A percentile compares a stretch with the other conserved stretches of the same genome.
Evolutionary conservation across 495 filamentous ascomycete genomes (phyloP).

Genomic region (Arthonia radiata): DNA sequence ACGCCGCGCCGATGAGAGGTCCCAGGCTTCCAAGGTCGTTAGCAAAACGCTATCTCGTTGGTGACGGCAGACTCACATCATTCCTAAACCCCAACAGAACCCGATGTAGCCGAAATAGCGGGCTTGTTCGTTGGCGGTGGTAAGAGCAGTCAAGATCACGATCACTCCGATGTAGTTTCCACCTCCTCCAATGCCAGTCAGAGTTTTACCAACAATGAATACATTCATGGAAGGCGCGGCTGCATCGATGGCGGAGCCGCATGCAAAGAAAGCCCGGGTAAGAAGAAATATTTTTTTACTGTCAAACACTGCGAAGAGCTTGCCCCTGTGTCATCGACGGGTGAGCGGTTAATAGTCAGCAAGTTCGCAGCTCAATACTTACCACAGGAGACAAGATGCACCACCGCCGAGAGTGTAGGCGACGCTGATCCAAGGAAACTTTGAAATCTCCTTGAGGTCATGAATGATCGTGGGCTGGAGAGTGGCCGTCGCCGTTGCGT

Average conservation of each 20-base stretch:
- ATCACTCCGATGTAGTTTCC: slow-evolving; percentile 28
- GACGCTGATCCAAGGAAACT: slow-evolving; percentile 30
- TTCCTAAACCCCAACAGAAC: slow-evolving; percentile 30
- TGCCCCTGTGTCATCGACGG: slow-evolving; percentile 13
- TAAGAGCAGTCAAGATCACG: slow-evolving; percentile 19
- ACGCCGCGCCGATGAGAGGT: slow-evolving; percentile 18
- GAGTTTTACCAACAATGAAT: slow-evolving; percentile 26
- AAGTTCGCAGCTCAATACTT: slow-evolving; percentile 4
- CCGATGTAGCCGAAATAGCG: slow-evolving; percentile 22
- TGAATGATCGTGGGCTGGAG: slow-evolving; percentile 28
- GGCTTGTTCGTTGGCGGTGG: slow-evolving; percentile 19
- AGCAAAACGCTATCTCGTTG: background rate
- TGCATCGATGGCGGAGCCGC: slow-evolving; percentile 28
- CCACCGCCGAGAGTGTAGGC: slow-evolving; percentile 26
- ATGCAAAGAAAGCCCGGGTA: slow-evolving; percentile 23
- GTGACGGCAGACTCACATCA: slow-evolving; percentile 14
- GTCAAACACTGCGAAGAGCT: slow-evolving; percentile 26
- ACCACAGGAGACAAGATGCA: slow-evolving; percentile 21
- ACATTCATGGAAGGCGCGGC: slow-evolving; percentile 24
- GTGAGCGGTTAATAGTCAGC: too few species aligned
- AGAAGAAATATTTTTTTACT: slow-evolving; percentile 28
- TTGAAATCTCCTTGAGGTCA: slow-evolving; percentile 22
- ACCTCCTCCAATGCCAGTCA: slow-evolving; percentile 19
- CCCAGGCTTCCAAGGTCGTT: slow-evolving; percentile 14
- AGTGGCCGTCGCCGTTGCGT: slow-evolving; percentile 36